These are phyloP conservation scores for Sarocladium kiliense DNA, from an alignment of 2,329 filamentous ascomycete species.

Conservation along the genomic window DNA sequence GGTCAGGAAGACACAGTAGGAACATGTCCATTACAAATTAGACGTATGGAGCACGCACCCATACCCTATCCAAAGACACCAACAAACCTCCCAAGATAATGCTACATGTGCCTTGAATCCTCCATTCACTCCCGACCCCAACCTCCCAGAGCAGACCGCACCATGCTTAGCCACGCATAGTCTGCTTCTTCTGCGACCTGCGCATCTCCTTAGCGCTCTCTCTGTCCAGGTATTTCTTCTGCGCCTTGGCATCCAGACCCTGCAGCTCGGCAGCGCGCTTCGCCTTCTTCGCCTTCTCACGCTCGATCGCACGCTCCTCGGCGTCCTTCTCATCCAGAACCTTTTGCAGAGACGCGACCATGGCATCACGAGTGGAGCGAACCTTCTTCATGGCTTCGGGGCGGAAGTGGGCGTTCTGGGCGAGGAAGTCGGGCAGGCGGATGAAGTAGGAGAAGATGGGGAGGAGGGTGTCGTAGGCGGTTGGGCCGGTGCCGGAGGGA, in stretches of 20 bases:
- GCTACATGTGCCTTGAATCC: not conserved
- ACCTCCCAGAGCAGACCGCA: not conserved
- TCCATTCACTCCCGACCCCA: not conserved
- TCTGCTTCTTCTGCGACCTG: conserved; percentile 50
- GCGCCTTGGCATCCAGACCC: conserved; percentile 71
- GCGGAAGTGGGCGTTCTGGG: conserved; percentile 74
- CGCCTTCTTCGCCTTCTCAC: conserved; percentile 75
- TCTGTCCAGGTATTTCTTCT: conserved; percentile 80
- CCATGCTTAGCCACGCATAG: conserved; percentile 38
- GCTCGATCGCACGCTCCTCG: conserved; percentile 68
- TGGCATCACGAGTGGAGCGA: conserved; percentile 71
- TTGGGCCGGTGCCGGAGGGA: conserved; percentile 48
- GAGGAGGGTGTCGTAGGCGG: conserved; percentile 53
- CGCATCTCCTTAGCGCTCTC: conserved; percentile 70
- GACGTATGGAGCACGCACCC: not conserved
- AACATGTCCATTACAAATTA: not conserved
- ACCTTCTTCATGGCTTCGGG: conserved; percentile 86
- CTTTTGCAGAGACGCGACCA: conserved; percentile 74
- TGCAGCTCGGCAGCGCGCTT: conserved; percentile 83
- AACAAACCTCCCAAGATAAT: conserved; percentile 2
- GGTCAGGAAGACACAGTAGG: not conserved
- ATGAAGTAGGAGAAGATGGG: conserved; percentile 79
- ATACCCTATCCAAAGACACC: not conserved
- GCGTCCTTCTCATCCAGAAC: conserved; percentile 73
- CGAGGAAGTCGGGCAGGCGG: conserved; percentile 78